Conservation (phyloP, 345 rosid species). For the Clarkia xantiana region DNA sequence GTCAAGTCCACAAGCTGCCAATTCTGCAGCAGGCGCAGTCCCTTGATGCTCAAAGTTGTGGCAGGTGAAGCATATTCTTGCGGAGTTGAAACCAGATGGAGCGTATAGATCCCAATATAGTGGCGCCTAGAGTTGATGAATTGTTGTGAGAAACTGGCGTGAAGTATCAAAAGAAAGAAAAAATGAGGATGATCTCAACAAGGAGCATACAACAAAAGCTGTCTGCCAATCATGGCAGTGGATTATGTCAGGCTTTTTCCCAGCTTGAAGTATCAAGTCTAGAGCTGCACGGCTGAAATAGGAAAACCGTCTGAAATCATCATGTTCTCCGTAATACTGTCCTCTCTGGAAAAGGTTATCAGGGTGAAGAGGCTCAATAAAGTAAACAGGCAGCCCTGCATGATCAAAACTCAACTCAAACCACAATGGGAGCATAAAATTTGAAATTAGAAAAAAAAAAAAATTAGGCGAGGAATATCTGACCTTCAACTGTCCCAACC, state of each 20-base stretch:
- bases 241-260: constrained; percentile 88
- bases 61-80: constrained; percentile 94
- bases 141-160: constrained; percentile 10
- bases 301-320: constrained; percentile 92
- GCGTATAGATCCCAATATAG: constrained; percentile 90
- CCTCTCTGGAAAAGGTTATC: constrained; percentile 94
- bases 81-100: constrained; percentile 83
- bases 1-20: constrained; percentile 89
- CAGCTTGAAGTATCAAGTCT: constrained; percentile 80
- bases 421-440: constrained; percentile 6
- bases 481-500: constrained; percentile 90
- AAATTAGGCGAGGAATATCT: constrained; percentile 1
- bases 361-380: constrained; percentile 95
- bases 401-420: constrained; percentile 12
- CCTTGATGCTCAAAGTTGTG: constrained; percentile 99
- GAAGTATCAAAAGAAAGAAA: background rate
- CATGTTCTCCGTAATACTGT: constrained; percentile 77
- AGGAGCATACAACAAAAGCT: constrained; percentile 70
- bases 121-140: constrained; percentile 51
- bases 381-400: constrained; percentile 92
- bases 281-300: constrained; percentile 93
- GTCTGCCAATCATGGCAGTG: constrained; percentile 99
- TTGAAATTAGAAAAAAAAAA: constrained; percentile 5
- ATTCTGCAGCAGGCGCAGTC: constrained; percentile 67
- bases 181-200: constrained; percentile 3